These are phyloP conservation scores for Sporothrix inflata DNA, from an alignment of 2,329 filamentous ascomycete genomes.

Conservation along the genomic window DNA sequence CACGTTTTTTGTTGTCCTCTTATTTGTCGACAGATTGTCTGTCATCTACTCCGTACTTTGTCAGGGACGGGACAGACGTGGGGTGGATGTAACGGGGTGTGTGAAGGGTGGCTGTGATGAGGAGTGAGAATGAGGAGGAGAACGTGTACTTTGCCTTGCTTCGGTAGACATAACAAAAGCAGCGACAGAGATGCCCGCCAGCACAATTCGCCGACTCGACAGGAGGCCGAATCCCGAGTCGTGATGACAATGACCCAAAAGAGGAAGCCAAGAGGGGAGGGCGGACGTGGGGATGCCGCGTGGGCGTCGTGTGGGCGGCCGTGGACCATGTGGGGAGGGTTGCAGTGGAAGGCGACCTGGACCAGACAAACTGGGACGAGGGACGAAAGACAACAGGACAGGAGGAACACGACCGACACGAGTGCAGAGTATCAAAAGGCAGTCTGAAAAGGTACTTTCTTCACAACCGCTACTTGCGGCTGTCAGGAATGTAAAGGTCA, in stretches of 20 bases:
- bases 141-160: too few relatives aligned
- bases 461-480: neutral
- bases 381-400: neutral
- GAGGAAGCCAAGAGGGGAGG: neutral
- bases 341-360: neutral
- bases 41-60: neutral
- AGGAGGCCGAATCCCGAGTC: constrained; percentile 4
- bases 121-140: too few relatives aligned
- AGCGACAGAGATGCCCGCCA: too few relatives aligned
- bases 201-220: neutral
- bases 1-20: constrained; percentile 10
- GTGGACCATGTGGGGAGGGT: neutral
- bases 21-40: neutral
- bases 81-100: constrained; percentile 10
- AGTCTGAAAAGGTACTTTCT: too few relatives aligned
- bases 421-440: neutral
- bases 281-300: neutral
- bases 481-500: neutral
- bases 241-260: neutral
- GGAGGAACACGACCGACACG: neutral
- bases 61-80: constrained; percentile 8
- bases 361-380: neutral
- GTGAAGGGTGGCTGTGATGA: neutral
- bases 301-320: neutral
- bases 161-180: too few relatives aligned